phyloP scores from a whole-genome alignment of 2,329 filamentous ascomycete genomes.

The Fusarium coicis region DNA sequence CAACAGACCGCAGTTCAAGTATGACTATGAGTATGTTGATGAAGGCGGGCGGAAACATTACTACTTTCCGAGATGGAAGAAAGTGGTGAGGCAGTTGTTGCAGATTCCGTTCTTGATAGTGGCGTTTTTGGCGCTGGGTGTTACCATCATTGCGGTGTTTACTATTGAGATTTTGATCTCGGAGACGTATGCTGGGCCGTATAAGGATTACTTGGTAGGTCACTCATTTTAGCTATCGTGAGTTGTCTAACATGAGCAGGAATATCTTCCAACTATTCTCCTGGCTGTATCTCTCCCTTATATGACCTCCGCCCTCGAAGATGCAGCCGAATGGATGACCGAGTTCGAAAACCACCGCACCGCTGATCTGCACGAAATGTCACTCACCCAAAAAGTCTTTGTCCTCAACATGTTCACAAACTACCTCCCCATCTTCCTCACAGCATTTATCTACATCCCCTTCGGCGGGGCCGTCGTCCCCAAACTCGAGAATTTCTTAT shows the following conservation, averaged over 20 bases:
- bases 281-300: conserved; percentile 75
- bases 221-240: no score
- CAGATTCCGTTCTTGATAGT: conserved; percentile 75
- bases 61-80: conserved; percentile 73
- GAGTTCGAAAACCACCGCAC: conserved; percentile 82
- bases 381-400: conserved; percentile 79
- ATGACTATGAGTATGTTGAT: conserved; percentile 70
- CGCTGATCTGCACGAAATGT: conserved; percentile 73
- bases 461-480: conserved; percentile 76
- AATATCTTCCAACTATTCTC: conserved; percentile 78
- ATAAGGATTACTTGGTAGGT: conserved; percentile 72
- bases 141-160: conserved; percentile 76
- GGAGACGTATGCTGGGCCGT: conserved; percentile 76
- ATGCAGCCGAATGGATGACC: conserved; percentile 70
- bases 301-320: conserved; percentile 70
- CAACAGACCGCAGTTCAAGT: conserved; percentile 71
- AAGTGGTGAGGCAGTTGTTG: conserved; percentile 72
- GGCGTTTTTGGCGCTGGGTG: conserved; percentile 68
- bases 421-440: conserved; percentile 79
- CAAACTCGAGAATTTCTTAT: conserved; percentile 69
- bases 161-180: conserved; percentile 80
- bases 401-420: conserved; percentile 84
- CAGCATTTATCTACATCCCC: conserved; percentile 82
- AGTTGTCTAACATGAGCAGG: conserved; percentile 53
- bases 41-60: conserved; percentile 70